A percentile compares a stretch with the other conserved stretches of the same genome.
These are phyloP conservation scores for Kockovaella imperatae DNA, from an alignment of 768 basidiomycete genomes.

Conservation along the genomic window DNA sequence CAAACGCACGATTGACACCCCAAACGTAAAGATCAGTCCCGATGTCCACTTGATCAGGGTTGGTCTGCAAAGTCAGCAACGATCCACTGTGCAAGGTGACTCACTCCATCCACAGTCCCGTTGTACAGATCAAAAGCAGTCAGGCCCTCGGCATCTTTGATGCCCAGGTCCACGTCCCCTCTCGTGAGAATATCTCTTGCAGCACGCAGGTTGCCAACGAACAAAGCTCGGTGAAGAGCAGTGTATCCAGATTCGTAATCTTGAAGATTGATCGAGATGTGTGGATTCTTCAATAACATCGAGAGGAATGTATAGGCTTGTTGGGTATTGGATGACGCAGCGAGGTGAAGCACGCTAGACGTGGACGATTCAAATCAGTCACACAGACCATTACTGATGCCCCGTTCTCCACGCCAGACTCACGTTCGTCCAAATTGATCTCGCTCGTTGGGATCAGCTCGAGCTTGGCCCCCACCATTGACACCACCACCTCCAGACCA, in stretches of 20 bases:
- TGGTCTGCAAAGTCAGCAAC: conserved; percentile 32
- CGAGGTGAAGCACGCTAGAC: conserved; percentile 72
- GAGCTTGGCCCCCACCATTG: conserved; percentile 7
- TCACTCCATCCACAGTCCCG: conserved; percentile 62
- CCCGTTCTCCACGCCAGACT: conserved; percentile 3
- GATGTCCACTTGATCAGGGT: conserved; percentile 38
- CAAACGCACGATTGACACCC: conserved; percentile 61
- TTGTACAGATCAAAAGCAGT: conserved; percentile 91
- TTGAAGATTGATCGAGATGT: conserved; percentile 66
- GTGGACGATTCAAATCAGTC: background rate
- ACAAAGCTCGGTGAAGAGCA: conserved; percentile 77
- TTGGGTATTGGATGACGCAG: conserved; percentile 58
- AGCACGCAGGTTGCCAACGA: conserved; percentile 54
- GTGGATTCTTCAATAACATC: conserved; percentile 65
- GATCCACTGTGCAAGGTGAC: conserved; percentile 7
- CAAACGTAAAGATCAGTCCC: conserved; percentile 69
- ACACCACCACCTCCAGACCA: conserved; percentile 27
- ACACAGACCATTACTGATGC: background rate
- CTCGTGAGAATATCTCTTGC: conserved; percentile 70
- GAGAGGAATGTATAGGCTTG: conserved; percentile 68
- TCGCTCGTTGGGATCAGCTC: conserved; percentile 43
- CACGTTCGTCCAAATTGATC: conserved; percentile 42
- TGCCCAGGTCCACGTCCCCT: conserved; percentile 59
- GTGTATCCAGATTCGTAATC: conserved; percentile 89
- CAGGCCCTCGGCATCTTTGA: conserved; percentile 79